A percentile compares a stretch with the other conserved stretches of the same genome.
Conservation (phyloP, 2,329 filamentous ascomycete genomes). For the Trichophyton schoenleinii region DNA sequence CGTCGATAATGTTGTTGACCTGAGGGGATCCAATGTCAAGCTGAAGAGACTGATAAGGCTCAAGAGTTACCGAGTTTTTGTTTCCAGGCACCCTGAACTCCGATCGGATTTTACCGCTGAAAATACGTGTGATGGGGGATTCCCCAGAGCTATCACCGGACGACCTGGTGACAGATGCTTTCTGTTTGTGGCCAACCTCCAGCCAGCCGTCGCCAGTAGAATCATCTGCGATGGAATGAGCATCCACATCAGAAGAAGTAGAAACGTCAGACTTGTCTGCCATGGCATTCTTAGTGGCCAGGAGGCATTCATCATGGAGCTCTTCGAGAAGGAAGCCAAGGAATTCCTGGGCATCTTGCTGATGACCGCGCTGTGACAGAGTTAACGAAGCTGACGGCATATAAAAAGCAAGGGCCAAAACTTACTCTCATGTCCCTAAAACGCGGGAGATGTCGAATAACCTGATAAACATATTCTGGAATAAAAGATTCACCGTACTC, state of each 20-base stretch:
- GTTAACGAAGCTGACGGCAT: constrained; percentile 14
- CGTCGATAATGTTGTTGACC: constrained; percentile 83
- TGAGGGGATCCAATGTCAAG: constrained; percentile 82
- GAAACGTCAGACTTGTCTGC: constrained; percentile 33
- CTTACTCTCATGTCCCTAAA: constrained; percentile 85
- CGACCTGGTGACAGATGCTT: constrained; percentile 70
- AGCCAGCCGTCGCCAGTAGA: constrained; percentile 60
- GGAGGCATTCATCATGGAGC: constrained; percentile 80
- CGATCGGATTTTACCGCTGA: constrained; percentile 79
- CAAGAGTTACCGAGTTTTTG: constrained; percentile 81
- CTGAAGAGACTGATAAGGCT: constrained; percentile 89
- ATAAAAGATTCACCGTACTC: constrained; percentile 83
- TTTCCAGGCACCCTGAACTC: constrained; percentile 76
- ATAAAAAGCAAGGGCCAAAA: constrained; percentile 12
- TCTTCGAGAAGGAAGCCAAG: constrained; percentile 84
- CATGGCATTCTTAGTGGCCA: constrained; percentile 51
- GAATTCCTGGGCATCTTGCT: constrained; percentile 97
- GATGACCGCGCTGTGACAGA: constrained; percentile 61
- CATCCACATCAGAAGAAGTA: constrained; percentile 33
- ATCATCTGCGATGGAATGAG: constrained; percentile 21
- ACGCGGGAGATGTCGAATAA: constrained; percentile 70
- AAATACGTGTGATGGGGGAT: constrained; percentile 86
- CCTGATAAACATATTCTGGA: constrained; percentile 90
- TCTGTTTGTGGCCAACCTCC: constrained; percentile 88
- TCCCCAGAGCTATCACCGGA: constrained; percentile 60